phyloP scores from a whole-genome alignment of 305 asterid genomes.

The Rubia balearica region DNA sequence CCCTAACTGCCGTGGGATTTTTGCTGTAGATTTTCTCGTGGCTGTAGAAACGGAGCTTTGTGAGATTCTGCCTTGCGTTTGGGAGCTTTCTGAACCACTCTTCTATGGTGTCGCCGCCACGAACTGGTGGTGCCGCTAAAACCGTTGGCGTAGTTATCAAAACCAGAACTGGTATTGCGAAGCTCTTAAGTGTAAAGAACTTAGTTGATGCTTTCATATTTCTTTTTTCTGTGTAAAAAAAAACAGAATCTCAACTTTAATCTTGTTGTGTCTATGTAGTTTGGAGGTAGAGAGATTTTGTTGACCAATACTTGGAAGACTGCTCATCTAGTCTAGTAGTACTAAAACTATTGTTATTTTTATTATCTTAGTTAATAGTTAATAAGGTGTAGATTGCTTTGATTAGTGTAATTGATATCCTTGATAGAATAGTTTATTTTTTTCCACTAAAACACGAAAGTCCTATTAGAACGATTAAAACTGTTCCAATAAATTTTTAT shows the following conservation, averaged over 20 bases:
- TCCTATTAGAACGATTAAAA: too few relatives aligned
- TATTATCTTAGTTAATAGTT: too few relatives aligned
- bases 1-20: neutral
- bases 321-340: too few relatives aligned
- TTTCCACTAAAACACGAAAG: too few relatives aligned
- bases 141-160: neutral
- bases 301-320: neutral
- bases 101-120: neutral
- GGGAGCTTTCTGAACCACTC: constrained; percentile 6
- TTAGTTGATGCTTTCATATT: neutral
- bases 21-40: constrained; percentile 1
- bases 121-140: neutral
- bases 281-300: neutral
- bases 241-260: neutral
- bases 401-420: too few relatives aligned
- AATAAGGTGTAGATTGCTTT: neutral
- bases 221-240: neutral
- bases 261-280: neutral
- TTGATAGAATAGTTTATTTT: too few relatives aligned
- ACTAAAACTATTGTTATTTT: neutral
- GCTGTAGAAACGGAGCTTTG: constrained; percentile 1
- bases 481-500: too few relatives aligned
- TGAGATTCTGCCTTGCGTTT: neutral
- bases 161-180: neutral
- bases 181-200: neutral